phyloP scores from a whole-genome alignment of 768 basidiomycete genomes.

The Suillus spraguei region DNA sequence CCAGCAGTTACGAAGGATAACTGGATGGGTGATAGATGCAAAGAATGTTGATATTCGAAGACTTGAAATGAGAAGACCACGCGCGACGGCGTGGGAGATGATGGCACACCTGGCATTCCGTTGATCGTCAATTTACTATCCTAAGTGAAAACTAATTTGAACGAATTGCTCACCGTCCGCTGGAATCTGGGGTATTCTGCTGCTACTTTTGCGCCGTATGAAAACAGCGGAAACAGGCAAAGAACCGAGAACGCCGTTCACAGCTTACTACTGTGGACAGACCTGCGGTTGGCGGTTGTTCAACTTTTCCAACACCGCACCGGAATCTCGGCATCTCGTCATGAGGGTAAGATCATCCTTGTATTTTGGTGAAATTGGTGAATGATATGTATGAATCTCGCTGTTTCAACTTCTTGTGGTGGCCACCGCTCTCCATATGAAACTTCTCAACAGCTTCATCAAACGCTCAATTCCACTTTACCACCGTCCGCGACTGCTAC shows the following conservation, averaged over 20 bases:
- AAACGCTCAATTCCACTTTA: conserved; percentile 71
- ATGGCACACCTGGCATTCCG: conserved; percentile 19
- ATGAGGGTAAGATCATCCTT: neutral
- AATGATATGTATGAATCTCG: neutral
- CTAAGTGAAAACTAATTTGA: neutral
- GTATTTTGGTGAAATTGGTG: neutral
- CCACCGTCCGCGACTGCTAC: conserved; percentile 51
- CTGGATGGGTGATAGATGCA: conserved; percentile 13
- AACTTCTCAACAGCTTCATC: conserved; percentile 13
- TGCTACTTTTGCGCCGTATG: neutral
- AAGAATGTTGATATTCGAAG: conserved; percentile 19
- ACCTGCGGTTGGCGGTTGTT: conserved; percentile 15
- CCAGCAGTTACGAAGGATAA: conserved; percentile 7
- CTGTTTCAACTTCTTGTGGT: conserved; percentile 8
- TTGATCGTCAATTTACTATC: conserved; percentile 6
- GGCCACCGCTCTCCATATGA: neutral
- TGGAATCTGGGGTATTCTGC: neutral
- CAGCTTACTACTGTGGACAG: neutral
- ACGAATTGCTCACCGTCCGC: conserved; percentile 4
- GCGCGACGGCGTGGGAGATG: conserved; percentile 31
- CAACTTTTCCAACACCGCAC: conserved; percentile 24
- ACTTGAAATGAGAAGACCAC: conserved; percentile 21
- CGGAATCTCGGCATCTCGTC: conserved; percentile 9
- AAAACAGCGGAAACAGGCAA: conserved; percentile 2
- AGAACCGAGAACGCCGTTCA: neutral